Evolutionary conservation across 768 basidiomycete species (phyloP), one percentile per base, ranked within the genome.

Genomic region (Cubamyces lactineus): DNA sequence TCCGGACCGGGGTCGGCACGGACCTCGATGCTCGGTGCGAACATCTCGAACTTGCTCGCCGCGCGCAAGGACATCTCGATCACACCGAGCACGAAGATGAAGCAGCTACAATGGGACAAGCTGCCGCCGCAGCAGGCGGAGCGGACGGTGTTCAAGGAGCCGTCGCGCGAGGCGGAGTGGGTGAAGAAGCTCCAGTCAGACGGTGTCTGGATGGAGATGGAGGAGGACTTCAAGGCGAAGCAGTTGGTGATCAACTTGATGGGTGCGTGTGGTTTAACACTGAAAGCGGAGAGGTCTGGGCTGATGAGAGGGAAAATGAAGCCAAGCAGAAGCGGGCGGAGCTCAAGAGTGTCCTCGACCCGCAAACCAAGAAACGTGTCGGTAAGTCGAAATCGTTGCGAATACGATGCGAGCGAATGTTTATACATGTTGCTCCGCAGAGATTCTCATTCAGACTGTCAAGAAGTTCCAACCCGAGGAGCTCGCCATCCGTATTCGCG

Each of bases 81-180:
- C 45, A 88, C 91, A 34, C 92, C 96, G 1, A 87, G 83, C 62
- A 91, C 86, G 39, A 94, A 95, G 81, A 94, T 98, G 91, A 98
- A 98, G 73, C 95, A 98, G 72, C 79, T 99, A 57, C 96, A 98
- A 71, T 99, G 96, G 96, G 96, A 98, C 73, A 98, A 98, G 70
- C 81, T 99, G n/a, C 87, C 92, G 23, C 94, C 94, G 59, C 88
- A 91, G 66, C 88, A 92, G 68, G 87, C 94, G 38, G 79, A 79
- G 1, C 90, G 89, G 71, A 98, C 96, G 0, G 77, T 98, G 15
- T 99, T 94, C 91, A 91, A 93, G 61, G 77, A 79, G 54, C 76
- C 83, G 1, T 78, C 86, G 66, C 87, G 86, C 69, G 92, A 94
- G 70, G 79, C 84, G 63, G 88, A 92, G 66, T 92, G 94, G 82